These are phyloP conservation scores for Lithospermum erythrorhizon DNA, from an alignment of 257 asterid genomes.

Conservation along the genomic window DNA sequence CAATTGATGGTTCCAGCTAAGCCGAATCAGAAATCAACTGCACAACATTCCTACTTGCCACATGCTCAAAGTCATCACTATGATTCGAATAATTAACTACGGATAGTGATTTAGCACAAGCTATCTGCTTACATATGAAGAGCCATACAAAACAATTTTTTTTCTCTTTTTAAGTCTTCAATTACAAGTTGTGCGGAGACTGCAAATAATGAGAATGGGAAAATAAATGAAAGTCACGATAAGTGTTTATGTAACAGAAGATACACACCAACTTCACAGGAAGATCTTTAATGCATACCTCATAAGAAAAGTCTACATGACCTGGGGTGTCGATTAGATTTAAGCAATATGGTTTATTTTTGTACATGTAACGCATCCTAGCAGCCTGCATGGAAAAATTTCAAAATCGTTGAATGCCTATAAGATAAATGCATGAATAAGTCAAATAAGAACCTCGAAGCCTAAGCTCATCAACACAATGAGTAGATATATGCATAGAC, in stretches of 20 bases:
- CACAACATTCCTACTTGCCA: background rate
- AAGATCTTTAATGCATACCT: constrained; percentile 39
- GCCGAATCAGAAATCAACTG: background rate
- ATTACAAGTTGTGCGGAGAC: too few species aligned
- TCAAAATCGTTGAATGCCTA: constrained; percentile 5
- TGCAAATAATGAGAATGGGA: too few species aligned
- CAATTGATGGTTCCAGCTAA: too few species aligned
- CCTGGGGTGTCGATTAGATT: constrained; percentile 99
- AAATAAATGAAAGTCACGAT: too few species aligned
- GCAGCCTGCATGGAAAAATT: constrained; percentile 58
- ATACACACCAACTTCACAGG: background rate
- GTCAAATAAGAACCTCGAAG: too few species aligned
- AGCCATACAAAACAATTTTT: too few species aligned
- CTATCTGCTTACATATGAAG: too few species aligned
- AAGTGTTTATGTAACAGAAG: too few species aligned
- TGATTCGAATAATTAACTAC: background rate
- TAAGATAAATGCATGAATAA: background rate
- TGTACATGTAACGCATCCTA: constrained; percentile 73
- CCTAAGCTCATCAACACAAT: background rate
- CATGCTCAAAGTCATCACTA: background rate
- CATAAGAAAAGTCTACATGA: constrained; percentile 99
- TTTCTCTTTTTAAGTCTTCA: too few species aligned
- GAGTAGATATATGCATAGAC: background rate
- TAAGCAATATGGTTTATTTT: constrained; percentile 71
- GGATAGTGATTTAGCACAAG: too few species aligned